Evolutionary conservation across 495 filamentous ascomycete species (phyloP).

Genomic region (Trichodelitschia bisporula): DNA sequence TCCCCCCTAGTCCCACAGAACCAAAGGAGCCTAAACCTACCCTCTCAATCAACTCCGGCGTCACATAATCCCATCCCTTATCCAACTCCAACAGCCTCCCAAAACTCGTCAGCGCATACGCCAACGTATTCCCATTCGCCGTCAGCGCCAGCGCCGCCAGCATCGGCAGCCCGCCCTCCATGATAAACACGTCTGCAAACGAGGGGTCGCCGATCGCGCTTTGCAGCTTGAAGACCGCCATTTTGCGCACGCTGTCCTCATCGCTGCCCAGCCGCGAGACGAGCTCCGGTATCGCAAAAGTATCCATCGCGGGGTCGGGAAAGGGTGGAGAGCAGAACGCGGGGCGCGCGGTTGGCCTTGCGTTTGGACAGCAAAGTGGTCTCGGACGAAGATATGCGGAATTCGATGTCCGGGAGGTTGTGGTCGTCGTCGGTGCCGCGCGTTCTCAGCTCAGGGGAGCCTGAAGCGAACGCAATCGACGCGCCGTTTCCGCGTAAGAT

Average conservation of each 20-base stretch:
- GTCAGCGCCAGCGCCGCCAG: conserved; percentile 61
- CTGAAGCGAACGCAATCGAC: no score
- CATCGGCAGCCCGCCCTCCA: conserved; percentile 58
- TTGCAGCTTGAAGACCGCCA: conserved; percentile 97
- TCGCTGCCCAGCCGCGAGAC: conserved; percentile 44
- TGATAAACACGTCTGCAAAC: conserved; percentile 90
- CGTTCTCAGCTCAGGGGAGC: no score
- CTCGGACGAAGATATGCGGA: no score
- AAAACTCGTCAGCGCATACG: conserved; percentile 78
- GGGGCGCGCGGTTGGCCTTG: no score
- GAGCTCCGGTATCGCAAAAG: conserved; percentile 35
- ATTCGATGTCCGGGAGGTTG: no score
- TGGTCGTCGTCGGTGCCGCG: no score
- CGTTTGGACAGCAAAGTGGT: no score
- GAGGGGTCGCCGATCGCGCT: conserved; percentile 81
- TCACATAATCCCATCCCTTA: conserved; percentile 80
- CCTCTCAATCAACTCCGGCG: conserved; percentile 39
- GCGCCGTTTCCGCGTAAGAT: no score
- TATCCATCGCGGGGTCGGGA: conserved; percentile 22
- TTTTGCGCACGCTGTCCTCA: conserved; percentile 87
- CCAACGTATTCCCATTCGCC: conserved; percentile 77
- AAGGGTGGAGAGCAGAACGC: not conserved
- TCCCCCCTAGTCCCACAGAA: no score
- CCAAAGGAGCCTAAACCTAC: conserved; percentile 19
- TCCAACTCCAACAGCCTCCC: conserved; percentile 75